These are phyloP conservation scores for Talaromyces marneffei DNA, from an alignment of 2,329 filamentous ascomycete species.

Conservation along the genomic window DNA sequence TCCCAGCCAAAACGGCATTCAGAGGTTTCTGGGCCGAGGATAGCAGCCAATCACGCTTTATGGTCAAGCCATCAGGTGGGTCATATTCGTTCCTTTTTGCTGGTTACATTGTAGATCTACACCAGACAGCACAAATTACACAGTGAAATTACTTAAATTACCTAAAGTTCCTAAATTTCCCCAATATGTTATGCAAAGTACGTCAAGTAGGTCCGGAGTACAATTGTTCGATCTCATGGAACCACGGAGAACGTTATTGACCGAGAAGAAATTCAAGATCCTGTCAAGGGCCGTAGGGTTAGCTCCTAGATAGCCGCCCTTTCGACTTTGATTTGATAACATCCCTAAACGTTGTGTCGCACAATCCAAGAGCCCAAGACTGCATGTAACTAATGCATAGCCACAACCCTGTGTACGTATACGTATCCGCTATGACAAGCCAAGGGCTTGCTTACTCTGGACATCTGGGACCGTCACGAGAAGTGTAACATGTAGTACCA, in stretches of 20 bases:
- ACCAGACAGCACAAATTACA: background rate
- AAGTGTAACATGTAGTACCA: background rate
- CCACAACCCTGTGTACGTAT: conserved; percentile 3
- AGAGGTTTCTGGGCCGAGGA: background rate
- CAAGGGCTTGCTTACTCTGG: background rate
- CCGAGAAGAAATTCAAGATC: background rate
- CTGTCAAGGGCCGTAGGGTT: background rate
- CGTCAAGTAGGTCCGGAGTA: no score
- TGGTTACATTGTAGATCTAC: background rate
- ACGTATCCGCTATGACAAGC: background rate
- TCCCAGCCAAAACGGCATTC: background rate
- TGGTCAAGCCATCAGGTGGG: background rate
- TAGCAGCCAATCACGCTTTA: background rate
- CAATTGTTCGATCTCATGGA: background rate
- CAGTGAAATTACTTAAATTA: background rate
- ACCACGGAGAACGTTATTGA: no score
- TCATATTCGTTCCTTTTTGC: background rate
- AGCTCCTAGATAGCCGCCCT: background rate
- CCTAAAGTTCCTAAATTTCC: background rate
- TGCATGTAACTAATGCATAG: conserved; percentile 2
- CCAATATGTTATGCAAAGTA: no score
- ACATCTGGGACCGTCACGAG: background rate
- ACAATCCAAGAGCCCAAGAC: background rate
- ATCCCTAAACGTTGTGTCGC: background rate
- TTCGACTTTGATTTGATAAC: background rate